These are phyloP conservation scores for Colletotrichum nymphaeae DNA, from an alignment of 2,329 filamentous ascomycete genomes.

Conservation along the genomic window DNA sequence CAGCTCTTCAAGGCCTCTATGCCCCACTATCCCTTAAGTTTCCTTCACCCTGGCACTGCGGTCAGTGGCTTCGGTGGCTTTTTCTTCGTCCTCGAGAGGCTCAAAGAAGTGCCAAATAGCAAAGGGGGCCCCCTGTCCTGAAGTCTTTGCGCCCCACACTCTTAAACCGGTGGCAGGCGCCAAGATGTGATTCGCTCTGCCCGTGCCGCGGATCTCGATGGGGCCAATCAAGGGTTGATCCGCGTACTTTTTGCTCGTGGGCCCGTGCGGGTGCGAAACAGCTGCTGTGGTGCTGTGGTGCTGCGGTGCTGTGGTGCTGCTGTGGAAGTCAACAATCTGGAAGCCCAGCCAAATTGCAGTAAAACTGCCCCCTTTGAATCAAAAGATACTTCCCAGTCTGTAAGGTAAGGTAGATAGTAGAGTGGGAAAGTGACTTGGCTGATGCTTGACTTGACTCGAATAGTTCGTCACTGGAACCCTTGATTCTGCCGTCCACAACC, in stretches of 20 bases:
- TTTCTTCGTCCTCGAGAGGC: background rate
- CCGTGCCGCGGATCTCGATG: background rate
- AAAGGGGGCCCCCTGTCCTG: background rate
- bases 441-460: background rate
- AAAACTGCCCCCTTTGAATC: background rate
- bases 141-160: slow-evolving; percentile 20
- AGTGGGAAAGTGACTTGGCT: background rate
- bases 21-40: background rate
- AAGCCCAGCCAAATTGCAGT: background rate
- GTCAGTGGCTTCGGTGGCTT: slow-evolving; percentile 17
- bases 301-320: too few species aligned
- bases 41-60: background rate
- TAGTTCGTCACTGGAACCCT: background rate
- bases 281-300: too few species aligned
- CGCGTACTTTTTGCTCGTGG: background rate
- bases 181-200: slow-evolving; percentile 12
- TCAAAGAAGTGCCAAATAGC: background rate
- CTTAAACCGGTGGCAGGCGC: slow-evolving; percentile 23
- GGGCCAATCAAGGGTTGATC: slow-evolving; percentile 33
- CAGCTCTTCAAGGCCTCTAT: slow-evolving; percentile 2
- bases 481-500: background rate
- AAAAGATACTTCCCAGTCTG: background rate
- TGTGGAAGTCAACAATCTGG: too few species aligned
- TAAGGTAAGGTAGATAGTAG: too few species aligned
- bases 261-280: slow-evolving; percentile 32